Evolutionary conservation across 306 rosid genomes (phyloP), one percentile per base, ranked within the genome.

Genomic region (Malus sylvestris): DNA sequence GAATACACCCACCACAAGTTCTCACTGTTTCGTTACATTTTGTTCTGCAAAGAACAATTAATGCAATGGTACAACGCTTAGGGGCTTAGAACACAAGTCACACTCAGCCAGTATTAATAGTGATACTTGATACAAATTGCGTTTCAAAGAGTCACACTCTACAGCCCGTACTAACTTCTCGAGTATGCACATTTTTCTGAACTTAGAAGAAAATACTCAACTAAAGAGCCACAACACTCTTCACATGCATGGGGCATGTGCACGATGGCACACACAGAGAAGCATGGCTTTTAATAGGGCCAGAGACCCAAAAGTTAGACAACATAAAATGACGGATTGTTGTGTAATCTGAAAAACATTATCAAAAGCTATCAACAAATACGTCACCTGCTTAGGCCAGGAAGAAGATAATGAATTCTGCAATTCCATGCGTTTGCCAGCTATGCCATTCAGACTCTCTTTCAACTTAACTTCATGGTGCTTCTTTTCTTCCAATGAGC

Each of bases 371-470:
- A 49, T 35, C 25, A 55, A 78, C 12, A 59, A 22, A 42, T 4
- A 65, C 78, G 87, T 85, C 69, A 90, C 98, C 84, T 94, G 97
- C 81, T 94, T 92, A n/a, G 97, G 94, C 96, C 95, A 88, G 59
- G 79, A 87, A 11, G 96, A 92, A 75, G 98, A 89, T 75, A 94
- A 82, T n/a, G 96, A 89, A 71, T 94, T 94, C 27, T 94, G 97
- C 75, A 94, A 87, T 80, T 90, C 97, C 97, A 92, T 91, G 73
- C 92, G 93, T 81, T 87, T 94, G 58, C 84, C 73, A 80, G 91
- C 88, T 85, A 92, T 83, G 81, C 87, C 95, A 87, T 87, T 89
- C 86, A 94, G 83, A 65, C 98, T 89, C 20, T 92, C 98, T 79
- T 88, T 92, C 90, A 90, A 78, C 88, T 88, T 94, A 76, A 88